Evolutionary conservation across 768 basidiomycete species (phyloP).

Genomic region (Sporobolomyces roseus): DNA sequence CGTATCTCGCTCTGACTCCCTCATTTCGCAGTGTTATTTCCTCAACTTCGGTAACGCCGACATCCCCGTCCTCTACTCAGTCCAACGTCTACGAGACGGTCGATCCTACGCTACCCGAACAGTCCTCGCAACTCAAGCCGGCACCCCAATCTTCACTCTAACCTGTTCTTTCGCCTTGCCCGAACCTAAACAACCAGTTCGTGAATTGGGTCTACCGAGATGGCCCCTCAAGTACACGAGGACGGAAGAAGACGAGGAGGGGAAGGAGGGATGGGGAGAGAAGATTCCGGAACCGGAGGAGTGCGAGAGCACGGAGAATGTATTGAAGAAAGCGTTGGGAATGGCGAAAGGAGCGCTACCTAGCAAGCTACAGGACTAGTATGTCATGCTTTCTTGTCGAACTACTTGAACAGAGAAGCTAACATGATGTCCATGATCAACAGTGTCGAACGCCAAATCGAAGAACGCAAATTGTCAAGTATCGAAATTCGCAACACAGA

Average conservation of each 20-base stretch:
- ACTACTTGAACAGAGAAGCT: background rate
- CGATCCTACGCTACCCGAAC: constrained; percentile 42
- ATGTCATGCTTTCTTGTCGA: background rate
- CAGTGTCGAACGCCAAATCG: constrained; percentile 33
- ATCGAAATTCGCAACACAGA: constrained; percentile 44
- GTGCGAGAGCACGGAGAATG: constrained; percentile 42
- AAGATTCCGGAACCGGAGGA: constrained; percentile 37
- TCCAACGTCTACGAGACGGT: constrained; percentile 42
- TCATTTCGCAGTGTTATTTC: constrained; percentile 40
- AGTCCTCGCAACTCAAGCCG: constrained; percentile 43
- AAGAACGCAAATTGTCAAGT: constrained; percentile 41
- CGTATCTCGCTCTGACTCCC: background rate
- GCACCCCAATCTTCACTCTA: constrained; percentile 44
- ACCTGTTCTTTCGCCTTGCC: constrained; percentile 43
- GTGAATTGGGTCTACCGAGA: constrained; percentile 19
- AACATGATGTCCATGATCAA: background rate
- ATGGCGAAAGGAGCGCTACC: constrained; percentile 30
- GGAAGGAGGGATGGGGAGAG: background rate
- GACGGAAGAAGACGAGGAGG: constrained; percentile 16
- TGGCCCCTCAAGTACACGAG: constrained; percentile 17
- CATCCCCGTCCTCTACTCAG: constrained; percentile 43
- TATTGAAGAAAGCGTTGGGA: constrained; percentile 31
- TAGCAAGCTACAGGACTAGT: constrained; percentile 40
- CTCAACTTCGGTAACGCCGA: constrained; percentile 45
- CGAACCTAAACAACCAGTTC: constrained; percentile 42